These are phyloP conservation scores for Ceratocystis smalleyi DNA, from an alignment of 2,329 filamentous ascomycete genomes.

Conservation along the genomic window DNA sequence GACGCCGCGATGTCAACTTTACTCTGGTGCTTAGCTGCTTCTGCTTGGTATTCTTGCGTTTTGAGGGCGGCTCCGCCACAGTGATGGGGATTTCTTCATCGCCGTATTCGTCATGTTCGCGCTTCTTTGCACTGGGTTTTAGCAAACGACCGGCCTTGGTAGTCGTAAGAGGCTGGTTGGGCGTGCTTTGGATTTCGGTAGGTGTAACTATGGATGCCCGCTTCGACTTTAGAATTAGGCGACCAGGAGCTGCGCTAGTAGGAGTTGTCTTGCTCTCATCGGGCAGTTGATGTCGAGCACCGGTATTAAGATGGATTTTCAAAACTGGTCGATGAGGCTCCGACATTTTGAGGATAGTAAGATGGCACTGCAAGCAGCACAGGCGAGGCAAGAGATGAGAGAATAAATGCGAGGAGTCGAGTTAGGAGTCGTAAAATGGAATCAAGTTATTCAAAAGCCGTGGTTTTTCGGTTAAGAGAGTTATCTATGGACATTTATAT, in stretches of 20 bases:
- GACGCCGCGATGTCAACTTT: conserved; percentile 32
- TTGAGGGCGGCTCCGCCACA: conserved; percentile 24
- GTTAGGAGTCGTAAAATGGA: background rate
- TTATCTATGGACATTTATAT: background rate
- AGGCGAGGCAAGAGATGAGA: background rate
- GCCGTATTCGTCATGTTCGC: conserved; percentile 39
- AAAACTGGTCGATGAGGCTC: conserved; percentile 20
- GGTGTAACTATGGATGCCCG: conserved; percentile 28
- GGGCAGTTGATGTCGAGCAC: conserved; percentile 11
- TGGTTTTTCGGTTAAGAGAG: background rate
- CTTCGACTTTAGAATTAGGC: conserved; percentile 29
- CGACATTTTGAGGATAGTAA: conserved; percentile 8
- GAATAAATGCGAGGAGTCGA: no score
- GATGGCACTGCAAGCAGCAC: background rate
- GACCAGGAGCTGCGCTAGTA: conserved; percentile 16
- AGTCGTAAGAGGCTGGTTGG: conserved; percentile 26
- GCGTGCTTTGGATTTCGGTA: conserved; percentile 18
- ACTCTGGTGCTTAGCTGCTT: conserved; percentile 32
- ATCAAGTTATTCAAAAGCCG: background rate
- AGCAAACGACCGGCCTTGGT: conserved; percentile 45
- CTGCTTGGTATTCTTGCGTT: conserved; percentile 28
- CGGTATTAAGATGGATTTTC: conserved; percentile 19
- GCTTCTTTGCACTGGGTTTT: conserved; percentile 49
- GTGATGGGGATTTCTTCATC: conserved; percentile 31
- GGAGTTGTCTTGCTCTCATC: conserved; percentile 18